phyloP scores from a whole-genome alignment of 2,329 filamentous ascomycete species.

The Chrysosporium queenslandicum region DNA sequence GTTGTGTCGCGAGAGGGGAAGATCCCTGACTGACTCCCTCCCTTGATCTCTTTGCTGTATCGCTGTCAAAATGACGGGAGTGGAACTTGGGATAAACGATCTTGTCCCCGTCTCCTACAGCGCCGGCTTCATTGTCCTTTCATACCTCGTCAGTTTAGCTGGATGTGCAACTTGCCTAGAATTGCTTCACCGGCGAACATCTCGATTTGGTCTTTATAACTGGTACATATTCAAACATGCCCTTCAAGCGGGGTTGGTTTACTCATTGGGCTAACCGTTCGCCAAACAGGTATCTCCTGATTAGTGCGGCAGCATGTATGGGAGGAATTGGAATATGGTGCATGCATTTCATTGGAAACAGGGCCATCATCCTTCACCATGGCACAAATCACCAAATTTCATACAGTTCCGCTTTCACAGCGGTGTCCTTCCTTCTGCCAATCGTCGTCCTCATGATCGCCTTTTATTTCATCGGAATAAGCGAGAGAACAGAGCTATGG shows the following conservation, averaged over 20 bases:
- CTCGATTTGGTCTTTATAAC: conserved; percentile 57
- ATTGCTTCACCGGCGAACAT: conserved; percentile 65
- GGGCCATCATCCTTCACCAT: conserved; percentile 63
- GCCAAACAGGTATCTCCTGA: conserved; percentile 42
- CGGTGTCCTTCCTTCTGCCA: conserved; percentile 69
- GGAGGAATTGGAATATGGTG: conserved; percentile 65
- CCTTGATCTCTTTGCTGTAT: background rate
- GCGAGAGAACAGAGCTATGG: conserved; percentile 48
- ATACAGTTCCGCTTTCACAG: conserved; percentile 63
- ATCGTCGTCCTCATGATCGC: conserved; percentile 63
- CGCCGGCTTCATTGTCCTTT: conserved; percentile 56
- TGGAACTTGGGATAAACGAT: conserved; percentile 1
- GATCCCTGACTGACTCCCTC: background rate
- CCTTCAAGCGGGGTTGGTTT: background rate
- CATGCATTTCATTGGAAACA: conserved; percentile 78
- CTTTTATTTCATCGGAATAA: conserved; percentile 58
- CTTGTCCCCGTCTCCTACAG: conserved; percentile 32
- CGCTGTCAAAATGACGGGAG: background rate
- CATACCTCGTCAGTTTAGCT: conserved; percentile 59
- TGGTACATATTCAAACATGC: conserved; percentile 42
- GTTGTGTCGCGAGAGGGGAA: background rate
- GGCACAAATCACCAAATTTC: conserved; percentile 56
- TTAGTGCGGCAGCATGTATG: conserved; percentile 59
- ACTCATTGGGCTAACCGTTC: conserved; percentile 3
- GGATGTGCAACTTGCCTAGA: conserved; percentile 73